Percentiles rank a stretch among this genome's conserved stretches.
Evolutionary conservation across 1,284 basidiomycete species (phyloP).

Genomic region (Pascua guehoae): DNA sequence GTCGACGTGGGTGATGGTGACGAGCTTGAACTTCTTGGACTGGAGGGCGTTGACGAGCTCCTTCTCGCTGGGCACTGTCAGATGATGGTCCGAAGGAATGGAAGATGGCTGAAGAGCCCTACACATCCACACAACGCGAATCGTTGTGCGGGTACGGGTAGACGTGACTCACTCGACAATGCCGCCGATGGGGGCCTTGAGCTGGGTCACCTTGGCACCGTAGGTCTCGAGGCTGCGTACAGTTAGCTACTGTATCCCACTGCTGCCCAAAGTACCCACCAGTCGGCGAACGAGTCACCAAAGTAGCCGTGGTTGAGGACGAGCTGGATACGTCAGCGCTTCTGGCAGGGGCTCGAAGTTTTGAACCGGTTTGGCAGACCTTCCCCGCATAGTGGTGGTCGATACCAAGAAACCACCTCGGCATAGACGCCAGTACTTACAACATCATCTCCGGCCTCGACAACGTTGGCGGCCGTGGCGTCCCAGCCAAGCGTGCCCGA

Average conservation of each 20-base stretch:
- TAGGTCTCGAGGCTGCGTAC: conserved; percentile 70
- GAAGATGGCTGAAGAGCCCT: too few species aligned
- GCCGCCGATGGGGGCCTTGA: conserved; percentile 78
- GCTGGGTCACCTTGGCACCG: conserved; percentile 81
- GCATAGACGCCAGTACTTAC: conserved; percentile 47
- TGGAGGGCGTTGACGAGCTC: conserved; percentile 59
- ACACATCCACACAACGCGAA: too few species aligned
- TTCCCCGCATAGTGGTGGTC: not conserved
- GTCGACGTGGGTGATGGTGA: conserved; percentile 87
- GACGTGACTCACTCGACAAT: conserved; percentile 56
- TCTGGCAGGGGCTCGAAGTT: not conserved
- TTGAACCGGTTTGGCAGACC: not conserved
- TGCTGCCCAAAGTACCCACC: conserved; percentile 53
- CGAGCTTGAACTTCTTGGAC: conserved; percentile 79
- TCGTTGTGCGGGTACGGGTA: not conserved
- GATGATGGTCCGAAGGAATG: not conserved
- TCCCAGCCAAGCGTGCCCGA: conserved; percentile 93
- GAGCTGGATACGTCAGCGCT: conserved; percentile 32
- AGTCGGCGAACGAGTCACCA: conserved; percentile 77
- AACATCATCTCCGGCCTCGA: conserved; percentile 71
- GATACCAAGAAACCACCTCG: not conserved
- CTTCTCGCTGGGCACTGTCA: conserved; percentile 29
- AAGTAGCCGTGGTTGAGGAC: conserved; percentile 75
- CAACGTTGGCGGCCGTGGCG: conserved; percentile 70
- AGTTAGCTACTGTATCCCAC: not conserved